Evolutionary conservation across 768 basidiomycete genomes (phyloP).

Genomic region (Omphalotus guepiniiformis): DNA sequence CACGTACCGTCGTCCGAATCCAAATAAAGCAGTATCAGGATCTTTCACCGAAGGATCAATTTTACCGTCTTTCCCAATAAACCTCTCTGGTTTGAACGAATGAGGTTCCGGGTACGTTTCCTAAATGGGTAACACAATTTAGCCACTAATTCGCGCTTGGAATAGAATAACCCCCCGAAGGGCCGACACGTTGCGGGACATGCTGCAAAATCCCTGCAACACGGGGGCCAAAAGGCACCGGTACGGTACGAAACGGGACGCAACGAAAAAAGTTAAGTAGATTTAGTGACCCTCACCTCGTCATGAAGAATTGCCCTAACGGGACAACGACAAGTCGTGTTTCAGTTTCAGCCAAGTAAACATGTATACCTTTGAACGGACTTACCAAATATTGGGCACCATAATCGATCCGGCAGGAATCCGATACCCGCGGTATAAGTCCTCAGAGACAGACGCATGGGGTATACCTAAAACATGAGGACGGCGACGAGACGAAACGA

Average conservation of each 20-base stretch:
- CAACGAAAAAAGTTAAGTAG: not conserved
- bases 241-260: not conserved
- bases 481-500: no score
- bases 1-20: slow-evolving; percentile 8
- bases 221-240: no score
- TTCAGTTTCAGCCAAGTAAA: not conserved
- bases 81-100: slow-evolving; percentile 24
- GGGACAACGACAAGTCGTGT: not conserved
- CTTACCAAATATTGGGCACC: slow-evolving; percentile 23
- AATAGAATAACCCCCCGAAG: no score
- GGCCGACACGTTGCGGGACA: no score
- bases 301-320: slow-evolving; percentile 25
- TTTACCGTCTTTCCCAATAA: slow-evolving; percentile 14
- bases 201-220: no score
- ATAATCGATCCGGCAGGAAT: slow-evolving; percentile 27
- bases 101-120: slow-evolving; percentile 22
- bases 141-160: no score
- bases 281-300: slow-evolving; percentile 3
- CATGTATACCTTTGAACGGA: not conserved
- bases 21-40: slow-evolving; percentile 8
- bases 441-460: slow-evolving; percentile 22
- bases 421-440: slow-evolving; percentile 22
- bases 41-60: slow-evolving; percentile 8
- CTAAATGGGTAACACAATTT: no score
- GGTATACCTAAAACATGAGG: slow-evolving; percentile 16